Evolutionary conservation across 208 protist species (phyloP).

Genomic region (Trypanosoma rangeli): DNA sequence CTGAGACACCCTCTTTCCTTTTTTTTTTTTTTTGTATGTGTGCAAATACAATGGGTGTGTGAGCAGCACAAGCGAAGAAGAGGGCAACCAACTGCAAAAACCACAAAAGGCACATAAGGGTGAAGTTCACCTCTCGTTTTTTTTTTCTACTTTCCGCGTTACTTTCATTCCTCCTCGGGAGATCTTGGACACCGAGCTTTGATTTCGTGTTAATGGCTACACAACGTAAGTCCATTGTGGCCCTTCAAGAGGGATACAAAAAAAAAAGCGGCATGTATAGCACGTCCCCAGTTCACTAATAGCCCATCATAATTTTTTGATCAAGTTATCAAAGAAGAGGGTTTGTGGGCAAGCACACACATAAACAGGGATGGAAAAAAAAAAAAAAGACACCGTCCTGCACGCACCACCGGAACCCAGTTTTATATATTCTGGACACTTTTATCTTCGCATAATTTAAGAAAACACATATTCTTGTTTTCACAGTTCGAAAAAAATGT

Average conservation of each 20-base stretch:
- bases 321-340: background rate
- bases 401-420: background rate
- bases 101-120: background rate
- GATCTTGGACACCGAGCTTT: background rate
- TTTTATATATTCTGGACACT: background rate
- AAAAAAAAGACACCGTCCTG: background rate
- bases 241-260: background rate
- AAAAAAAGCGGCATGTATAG: no score
- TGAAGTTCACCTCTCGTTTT: background rate
- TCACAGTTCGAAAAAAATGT: background rate
- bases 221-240: background rate
- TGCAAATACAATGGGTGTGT: background rate
- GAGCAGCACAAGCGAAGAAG: background rate
- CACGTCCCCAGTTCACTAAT: background rate
- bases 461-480: background rate
- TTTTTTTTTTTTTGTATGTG: background rate
- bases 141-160: background rate
- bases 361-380: background rate
- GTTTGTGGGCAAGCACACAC: background rate
- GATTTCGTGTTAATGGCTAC: conserved; percentile 1
- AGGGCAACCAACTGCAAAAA: background rate
- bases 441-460: background rate
- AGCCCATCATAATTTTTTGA: background rate
- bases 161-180: background rate
- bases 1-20: background rate